Percentiles rank a stretch among this genome's conserved stretches.
phyloP scores from a whole-genome alignment of 495 filamentous ascomycete genomes.

The Aspergillus leporis region DNA sequence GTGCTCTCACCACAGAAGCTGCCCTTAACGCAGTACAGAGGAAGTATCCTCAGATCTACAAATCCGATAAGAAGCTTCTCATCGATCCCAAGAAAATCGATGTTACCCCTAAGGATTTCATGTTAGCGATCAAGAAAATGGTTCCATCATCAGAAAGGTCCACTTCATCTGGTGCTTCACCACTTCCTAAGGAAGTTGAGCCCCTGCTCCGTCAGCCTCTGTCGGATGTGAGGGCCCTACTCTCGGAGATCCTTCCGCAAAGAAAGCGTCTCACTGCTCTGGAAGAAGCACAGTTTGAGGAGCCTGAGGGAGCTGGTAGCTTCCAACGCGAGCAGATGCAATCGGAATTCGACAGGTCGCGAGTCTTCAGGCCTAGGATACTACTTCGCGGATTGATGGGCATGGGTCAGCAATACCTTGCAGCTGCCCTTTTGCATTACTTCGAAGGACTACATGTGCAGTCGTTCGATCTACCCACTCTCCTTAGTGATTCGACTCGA shows the following conservation, averaged over 20 bases:
- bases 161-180: slow-evolving; percentile 74
- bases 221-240: slow-evolving; percentile 57
- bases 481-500: slow-evolving; percentile 70
- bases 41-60: slow-evolving; percentile 94
- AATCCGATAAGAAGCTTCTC: slow-evolving; percentile 82
- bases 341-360: slow-evolving; percentile 85
- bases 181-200: slow-evolving; percentile 74
- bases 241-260: slow-evolving; percentile 81
- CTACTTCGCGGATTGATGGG: slow-evolving; percentile 75
- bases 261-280: slow-evolving; percentile 82
- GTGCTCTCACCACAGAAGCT: slow-evolving; percentile 95
- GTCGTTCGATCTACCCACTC: slow-evolving; percentile 85
- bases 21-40: slow-evolving; percentile 96
- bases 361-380: slow-evolving; percentile 85
- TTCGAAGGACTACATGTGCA: slow-evolving; percentile 94
- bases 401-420: slow-evolving; percentile 94
- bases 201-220: slow-evolving; percentile 78
- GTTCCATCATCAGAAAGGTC: slow-evolving; percentile 91
- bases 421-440: slow-evolving; percentile 80
- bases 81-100: slow-evolving; percentile 83
- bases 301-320: slow-evolving; percentile 73
- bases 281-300: slow-evolving; percentile 92
- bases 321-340: slow-evolving; percentile 84
- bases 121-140: slow-evolving; percentile 94
- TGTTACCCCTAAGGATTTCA: slow-evolving; percentile 89